A percentile compares a stretch with the other conserved stretches of the same genome.
Conservation (phyloP, 176 grass and related monocot genomes). For the Raddia guianensis region DNA sequence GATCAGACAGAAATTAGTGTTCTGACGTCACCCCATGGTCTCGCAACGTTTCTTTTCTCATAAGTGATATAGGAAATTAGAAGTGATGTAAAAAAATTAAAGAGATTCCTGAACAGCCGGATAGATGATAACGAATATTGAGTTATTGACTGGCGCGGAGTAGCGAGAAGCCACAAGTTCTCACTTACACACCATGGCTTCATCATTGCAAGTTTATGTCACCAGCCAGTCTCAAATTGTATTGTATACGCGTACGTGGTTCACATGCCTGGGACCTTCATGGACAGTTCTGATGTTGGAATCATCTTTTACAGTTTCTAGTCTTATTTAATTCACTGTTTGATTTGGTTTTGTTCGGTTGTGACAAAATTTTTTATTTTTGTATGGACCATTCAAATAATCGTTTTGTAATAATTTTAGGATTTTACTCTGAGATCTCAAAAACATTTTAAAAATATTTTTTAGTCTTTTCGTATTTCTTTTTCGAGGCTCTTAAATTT, state of each 20-base stretch:
- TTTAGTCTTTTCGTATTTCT: no score
- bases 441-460: no score
- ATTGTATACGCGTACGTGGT: neutral
- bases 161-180: neutral
- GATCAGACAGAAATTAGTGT: neutral
- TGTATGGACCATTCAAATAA: no score
- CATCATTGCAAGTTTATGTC: conserved; percentile 32
- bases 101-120: neutral
- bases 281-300: conserved; percentile 26
- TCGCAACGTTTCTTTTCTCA: neutral
- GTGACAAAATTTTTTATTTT: no score
- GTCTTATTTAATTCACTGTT: no score
- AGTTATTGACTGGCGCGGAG: neutral
- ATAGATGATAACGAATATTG: conserved; percentile 2
- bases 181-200: conserved; percentile 17
- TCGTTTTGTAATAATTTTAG: no score
- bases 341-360: no score
- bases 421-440: no score
- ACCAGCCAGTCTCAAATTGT: neutral
- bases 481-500: no score
- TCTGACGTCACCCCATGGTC: neutral
- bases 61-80: neutral
- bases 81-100: neutral
- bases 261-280: conserved; percentile 29
- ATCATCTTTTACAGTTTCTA: conserved; percentile 3